Evolutionary conservation across 495 filamentous ascomycete species (phyloP).

Genomic region (Penicillium odoratum): DNA sequence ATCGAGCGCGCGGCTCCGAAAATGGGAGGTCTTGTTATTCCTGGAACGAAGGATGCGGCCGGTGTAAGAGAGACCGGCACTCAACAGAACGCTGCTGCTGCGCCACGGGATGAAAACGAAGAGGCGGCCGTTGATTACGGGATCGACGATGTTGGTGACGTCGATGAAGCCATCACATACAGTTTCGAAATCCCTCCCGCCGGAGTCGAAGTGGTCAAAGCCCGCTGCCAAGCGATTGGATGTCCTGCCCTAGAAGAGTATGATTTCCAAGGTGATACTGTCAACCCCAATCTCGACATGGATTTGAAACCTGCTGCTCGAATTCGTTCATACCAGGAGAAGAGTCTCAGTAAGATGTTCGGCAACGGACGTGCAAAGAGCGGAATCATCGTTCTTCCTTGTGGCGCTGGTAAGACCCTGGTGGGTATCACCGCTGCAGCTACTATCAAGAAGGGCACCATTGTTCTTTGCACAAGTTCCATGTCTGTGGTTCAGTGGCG

Average conservation of each 20-base stretch:
- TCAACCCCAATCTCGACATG: slow-evolving; percentile 91
- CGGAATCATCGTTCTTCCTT: slow-evolving; percentile 96
- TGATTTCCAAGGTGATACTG: slow-evolving; percentile 91
- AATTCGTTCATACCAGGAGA: slow-evolving; percentile 78
- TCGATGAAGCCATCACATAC: slow-evolving; percentile 82
- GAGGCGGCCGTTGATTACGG: slow-evolving; percentile 62
- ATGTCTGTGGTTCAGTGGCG: slow-evolving; percentile 99
- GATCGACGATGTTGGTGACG: slow-evolving; percentile 77
- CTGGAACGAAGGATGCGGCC: slow-evolving; percentile 90
- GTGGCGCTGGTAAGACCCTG: slow-evolving; percentile 94
- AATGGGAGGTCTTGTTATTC: slow-evolving; percentile 88
- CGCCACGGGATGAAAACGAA: slow-evolving; percentile 27
- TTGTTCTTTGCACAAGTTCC: slow-evolving; percentile 92
- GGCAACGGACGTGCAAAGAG: slow-evolving; percentile 95
- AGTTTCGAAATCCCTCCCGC: slow-evolving; percentile 86
- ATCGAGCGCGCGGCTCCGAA: slow-evolving; percentile 80
- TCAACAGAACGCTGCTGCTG: slow-evolving; percentile 41
- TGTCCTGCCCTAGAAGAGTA: slow-evolving; percentile 94
- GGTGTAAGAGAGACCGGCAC: slow-evolving; percentile 68
- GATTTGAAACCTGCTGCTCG: slow-evolving; percentile 60
- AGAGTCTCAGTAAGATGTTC: slow-evolving; percentile 98
- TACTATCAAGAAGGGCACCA: slow-evolving; percentile 93
- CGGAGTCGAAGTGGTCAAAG: slow-evolving; percentile 81
- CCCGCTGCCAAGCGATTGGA: slow-evolving; percentile 81
- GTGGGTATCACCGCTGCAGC: slow-evolving; percentile 97